Percentiles rank a stretch among this genome's conserved stretches.
Conservation (phyloP, 352 stramenopile species). For the Globisporangium uncinulatum region DNA sequence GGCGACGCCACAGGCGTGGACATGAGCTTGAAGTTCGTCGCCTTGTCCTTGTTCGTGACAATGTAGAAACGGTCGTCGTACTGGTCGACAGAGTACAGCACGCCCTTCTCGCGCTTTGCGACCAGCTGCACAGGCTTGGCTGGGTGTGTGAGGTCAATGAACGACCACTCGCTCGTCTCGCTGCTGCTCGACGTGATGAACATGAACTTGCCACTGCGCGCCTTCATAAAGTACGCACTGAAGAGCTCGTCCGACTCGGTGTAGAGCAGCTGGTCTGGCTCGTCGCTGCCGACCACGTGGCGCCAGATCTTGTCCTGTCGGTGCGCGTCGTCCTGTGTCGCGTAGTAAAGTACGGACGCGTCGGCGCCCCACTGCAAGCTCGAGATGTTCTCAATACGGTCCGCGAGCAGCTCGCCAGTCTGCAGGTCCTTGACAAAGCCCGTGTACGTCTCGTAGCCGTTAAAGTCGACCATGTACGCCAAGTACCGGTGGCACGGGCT, state of each 20-base stretch:
- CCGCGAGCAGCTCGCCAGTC: constrained; percentile 55
- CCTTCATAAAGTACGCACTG: constrained; percentile 90
- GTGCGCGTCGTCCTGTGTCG: constrained; percentile 88
- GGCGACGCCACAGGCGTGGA: constrained; percentile 43
- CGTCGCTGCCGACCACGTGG: constrained; percentile 74
- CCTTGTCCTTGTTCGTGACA: constrained; percentile 90
- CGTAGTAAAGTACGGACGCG: constrained; percentile 91
- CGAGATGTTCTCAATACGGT: constrained; percentile 82
- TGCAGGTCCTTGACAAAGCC: constrained; percentile 86
- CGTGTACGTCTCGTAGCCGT: constrained; percentile 92
- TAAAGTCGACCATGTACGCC: constrained; percentile 94
- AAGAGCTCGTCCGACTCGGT: constrained; percentile 94
- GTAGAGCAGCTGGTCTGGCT: constrained; percentile 89
- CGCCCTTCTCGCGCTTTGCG: constrained; percentile 54
- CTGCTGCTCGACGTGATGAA: constrained; percentile 86
- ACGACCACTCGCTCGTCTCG: constrained; percentile 90
- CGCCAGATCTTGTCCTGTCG: constrained; percentile 93
- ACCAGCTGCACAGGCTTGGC: constrained; percentile 46
- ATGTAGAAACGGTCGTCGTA: constrained; percentile 89
- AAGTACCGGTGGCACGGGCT: constrained; percentile 91
- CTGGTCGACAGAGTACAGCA: constrained; percentile 87
- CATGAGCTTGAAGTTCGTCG: constrained; percentile 94
- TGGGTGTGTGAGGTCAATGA: constrained; percentile 59
- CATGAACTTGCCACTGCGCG: constrained; percentile 90
- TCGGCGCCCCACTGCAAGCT: constrained; percentile 91